A percentile compares a stretch with the other conserved stretches of the same genome.
Conservation (phyloP, 2,329 filamentous ascomycete genomes). For the Aspergillus eucalypticola region DNA sequence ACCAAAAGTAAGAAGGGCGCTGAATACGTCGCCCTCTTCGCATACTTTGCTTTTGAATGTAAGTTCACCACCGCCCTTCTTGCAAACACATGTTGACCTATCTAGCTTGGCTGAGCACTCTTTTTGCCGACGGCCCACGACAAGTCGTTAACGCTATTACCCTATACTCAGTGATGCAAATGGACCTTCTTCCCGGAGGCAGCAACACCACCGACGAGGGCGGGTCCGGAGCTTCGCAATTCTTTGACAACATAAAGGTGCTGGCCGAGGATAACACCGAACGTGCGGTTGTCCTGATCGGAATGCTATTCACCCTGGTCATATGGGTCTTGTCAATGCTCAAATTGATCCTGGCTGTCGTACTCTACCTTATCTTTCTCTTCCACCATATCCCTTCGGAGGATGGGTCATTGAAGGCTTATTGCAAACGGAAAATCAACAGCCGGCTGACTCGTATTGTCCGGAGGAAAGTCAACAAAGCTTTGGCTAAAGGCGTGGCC, state of each 20-base stretch:
- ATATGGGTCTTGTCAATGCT: conserved; percentile 85
- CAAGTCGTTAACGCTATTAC: conserved; percentile 90
- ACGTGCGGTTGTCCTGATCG: conserved; percentile 78
- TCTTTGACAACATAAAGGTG: conserved; percentile 77
- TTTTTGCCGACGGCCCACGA: conserved; percentile 88
- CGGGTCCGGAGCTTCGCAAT: conserved; percentile 67
- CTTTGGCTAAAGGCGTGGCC: conserved; percentile 72
- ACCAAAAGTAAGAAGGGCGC: conserved; percentile 89
- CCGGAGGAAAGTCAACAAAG: conserved; percentile 81
- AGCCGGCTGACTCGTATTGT: conserved; percentile 82
- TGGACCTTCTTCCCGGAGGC: conserved; percentile 67
- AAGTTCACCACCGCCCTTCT: conserved; percentile 15
- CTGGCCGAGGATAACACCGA: conserved; percentile 73
- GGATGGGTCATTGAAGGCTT: conserved; percentile 78
- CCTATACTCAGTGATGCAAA: conserved; percentile 77
- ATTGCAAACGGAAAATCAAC: conserved; percentile 91
- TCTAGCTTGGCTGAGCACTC: conserved; percentile 79
- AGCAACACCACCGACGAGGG: conserved; percentile 56
- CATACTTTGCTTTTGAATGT: conserved; percentile 78
- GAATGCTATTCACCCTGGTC: conserved; percentile 89
- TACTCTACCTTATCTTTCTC: conserved; percentile 85
- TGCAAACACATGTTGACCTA: neutral
- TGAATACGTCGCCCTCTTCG: conserved; percentile 87
- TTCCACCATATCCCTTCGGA: conserved; percentile 85
- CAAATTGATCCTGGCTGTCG: conserved; percentile 67